Evolutionary conservation across 2,329 filamentous ascomycete genomes (phyloP), one percentile per base, ranked within the genome.

Genomic region (Bipolaris gigantea): DNA sequence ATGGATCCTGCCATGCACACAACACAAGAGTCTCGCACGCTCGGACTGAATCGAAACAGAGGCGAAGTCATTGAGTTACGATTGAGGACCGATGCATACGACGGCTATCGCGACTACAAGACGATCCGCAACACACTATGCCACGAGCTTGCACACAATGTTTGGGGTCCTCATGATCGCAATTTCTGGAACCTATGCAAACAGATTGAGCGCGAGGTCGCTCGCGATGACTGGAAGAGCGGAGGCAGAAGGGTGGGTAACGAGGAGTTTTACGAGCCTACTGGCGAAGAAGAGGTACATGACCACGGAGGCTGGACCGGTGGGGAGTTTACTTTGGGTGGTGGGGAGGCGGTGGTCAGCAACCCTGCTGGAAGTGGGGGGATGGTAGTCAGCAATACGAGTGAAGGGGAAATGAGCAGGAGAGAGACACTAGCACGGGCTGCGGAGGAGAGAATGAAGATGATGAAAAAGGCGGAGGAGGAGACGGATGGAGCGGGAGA

Each of bases 141-240:
- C 70, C 94, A 99, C 76, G 94, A 99, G 78, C 80, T 99, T 16
- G 88, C 92, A 61, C 94, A 99, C 75, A 97, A 96, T 66, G 90
- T 96, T 9, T 88, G 89, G 76, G 81, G 89, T 0, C 85, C 89
- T 0, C 94, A 99, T 73, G 92, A 97, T 74, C 80, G 85, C 16
- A 78, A 89, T 42, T 99, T 99, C 69, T 97, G 94, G 93, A 84
- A 91, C 48, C 74, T 99, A 65, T 96, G 90, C 62, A 87, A 86
- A 63, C 83, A 88, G 78, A 95, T 97, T 67, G 92, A 97, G 79
- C 81, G 82, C 46, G 93, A 97, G 78, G 93, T 97, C 3, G 87
- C 89, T 53, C 79, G 78, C 44, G 89, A 84, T 15, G 92, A 97
- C 77, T 96, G 89, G 87, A 87, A 81, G 67, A 81, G 81, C 21